Evolutionary conservation across 805 yeast genomes (phyloP).

Genomic region (Zygotorulaspora sp.): DNA sequence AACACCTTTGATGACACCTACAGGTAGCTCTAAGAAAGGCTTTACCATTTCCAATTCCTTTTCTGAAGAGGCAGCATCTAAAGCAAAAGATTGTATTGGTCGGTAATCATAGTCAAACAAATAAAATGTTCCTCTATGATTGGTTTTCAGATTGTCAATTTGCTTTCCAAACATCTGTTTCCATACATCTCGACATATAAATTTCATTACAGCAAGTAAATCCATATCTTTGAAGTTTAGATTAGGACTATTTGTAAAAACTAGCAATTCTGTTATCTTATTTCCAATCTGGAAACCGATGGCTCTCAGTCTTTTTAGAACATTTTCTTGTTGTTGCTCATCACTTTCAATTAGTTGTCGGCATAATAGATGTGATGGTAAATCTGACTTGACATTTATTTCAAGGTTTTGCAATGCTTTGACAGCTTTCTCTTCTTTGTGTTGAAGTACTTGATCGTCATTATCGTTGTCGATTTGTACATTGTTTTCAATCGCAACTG

Average conservation of each 20-base stretch:
- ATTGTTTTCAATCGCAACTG: conserved; percentile 56
- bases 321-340: conserved; percentile 43
- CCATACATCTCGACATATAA: conserved; percentile 92
- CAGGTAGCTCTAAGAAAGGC: conserved; percentile 34
- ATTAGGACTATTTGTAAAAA: conserved; percentile 46
- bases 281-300: conserved; percentile 70
- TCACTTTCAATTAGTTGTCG: conserved; percentile 32
- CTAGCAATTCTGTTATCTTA: conserved; percentile 47
- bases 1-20: conserved; percentile 34
- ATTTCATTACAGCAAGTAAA: conserved; percentile 80
- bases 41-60: conserved; percentile 27
- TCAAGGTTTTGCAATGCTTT: conserved; percentile 10
- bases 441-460: conserved; percentile 15
- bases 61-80: conserved; percentile 18
- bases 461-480: conserved; percentile 26
- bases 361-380: conserved; percentile 28
- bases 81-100: conserved; percentile 27
- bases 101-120: conserved; percentile 31
- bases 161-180: conserved; percentile 71
- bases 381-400: conserved; percentile 19
- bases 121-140: conserved; percentile 59
- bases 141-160: conserved; percentile 87
- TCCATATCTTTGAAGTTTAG: conserved; percentile 50
- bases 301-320: conserved; percentile 55
- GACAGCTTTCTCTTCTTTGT: conserved; percentile 4